A percentile compares a stretch with the other conserved stretches of the same genome.
Evolutionary conservation across 495 filamentous ascomycete species (phyloP).

Genomic region (Hypomontagnella monticulosa): DNA sequence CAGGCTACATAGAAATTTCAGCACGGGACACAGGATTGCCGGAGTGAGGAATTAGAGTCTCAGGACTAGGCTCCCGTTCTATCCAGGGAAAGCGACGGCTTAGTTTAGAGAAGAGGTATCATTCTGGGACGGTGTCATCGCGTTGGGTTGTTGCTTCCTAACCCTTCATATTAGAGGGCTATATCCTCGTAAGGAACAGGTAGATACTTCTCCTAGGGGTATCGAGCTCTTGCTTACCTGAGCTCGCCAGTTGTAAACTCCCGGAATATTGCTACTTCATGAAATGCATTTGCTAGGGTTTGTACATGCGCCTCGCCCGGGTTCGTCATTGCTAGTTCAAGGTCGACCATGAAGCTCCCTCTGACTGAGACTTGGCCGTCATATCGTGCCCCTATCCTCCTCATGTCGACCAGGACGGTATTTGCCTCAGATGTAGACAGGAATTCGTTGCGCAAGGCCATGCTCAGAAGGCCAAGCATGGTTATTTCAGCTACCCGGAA

Average conservation of each 20-base stretch:
- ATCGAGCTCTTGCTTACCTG: conserved; percentile 29
- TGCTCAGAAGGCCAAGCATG: conserved; percentile 35
- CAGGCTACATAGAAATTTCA: conserved; percentile 10
- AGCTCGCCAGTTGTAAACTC: conserved; percentile 40
- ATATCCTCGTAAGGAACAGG: conserved; percentile 6
- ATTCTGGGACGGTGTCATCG: conserved; percentile 1
- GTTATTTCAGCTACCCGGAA: conserved; percentile 32
- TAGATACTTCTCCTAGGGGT: conserved; percentile 7
- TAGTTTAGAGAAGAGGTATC: not conserved
- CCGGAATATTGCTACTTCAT: conserved; percentile 37
- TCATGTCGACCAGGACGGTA: conserved; percentile 23
- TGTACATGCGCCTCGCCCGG: conserved; percentile 35
- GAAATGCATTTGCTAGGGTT: conserved; percentile 34
- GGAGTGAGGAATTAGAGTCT: conserved; percentile 1
- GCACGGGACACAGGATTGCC: not conserved
- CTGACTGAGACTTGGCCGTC: conserved; percentile 26
- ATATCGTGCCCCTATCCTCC: conserved; percentile 24
- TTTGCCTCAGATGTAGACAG: conserved; percentile 30
- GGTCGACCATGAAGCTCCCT: conserved; percentile 40
- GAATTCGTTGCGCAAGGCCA: conserved; percentile 38
- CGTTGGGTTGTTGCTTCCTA: conserved; percentile 12
- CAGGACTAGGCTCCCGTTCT: not conserved
- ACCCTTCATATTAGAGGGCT: conserved; percentile 21
- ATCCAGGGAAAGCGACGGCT: not conserved
- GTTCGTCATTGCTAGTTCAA: conserved; percentile 37